Percentiles rank a stretch among this genome's conserved stretches.
Conservation (phyloP, 805 yeast species). For the Schwanniomyces yamadae region DNA sequence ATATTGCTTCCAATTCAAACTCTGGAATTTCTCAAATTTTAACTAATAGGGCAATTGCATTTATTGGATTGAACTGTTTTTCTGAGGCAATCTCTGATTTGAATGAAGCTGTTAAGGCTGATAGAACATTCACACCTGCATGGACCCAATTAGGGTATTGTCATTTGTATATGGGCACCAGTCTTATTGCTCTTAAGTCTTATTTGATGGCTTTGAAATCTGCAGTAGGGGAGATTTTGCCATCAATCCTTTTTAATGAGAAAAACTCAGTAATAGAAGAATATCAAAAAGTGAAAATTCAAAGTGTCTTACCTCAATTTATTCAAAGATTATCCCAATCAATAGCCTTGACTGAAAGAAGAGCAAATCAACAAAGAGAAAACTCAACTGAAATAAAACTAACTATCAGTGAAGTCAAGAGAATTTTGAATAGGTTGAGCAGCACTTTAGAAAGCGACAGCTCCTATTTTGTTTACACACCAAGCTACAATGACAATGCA, state of each 20-base stretch:
- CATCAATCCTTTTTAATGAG: slow-evolving; percentile 18
- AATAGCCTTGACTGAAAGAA: slow-evolving; percentile 32
- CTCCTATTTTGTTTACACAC: slow-evolving; percentile 26
- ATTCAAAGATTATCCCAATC: slow-evolving; percentile 35
- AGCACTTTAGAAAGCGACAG: slow-evolving; percentile 25
- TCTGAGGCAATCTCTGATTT: slow-evolving; percentile 40
- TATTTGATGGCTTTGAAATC: slow-evolving; percentile 32
- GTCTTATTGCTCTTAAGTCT: slow-evolving; percentile 31
- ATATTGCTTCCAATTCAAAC: slow-evolving; percentile 16
- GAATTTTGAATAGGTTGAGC: slow-evolving; percentile 25
- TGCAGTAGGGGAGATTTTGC: slow-evolving; percentile 30
- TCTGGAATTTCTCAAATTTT: slow-evolving; percentile 29
- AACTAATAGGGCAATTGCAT: slow-evolving; percentile 42
- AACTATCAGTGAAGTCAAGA: slow-evolving; percentile 22
- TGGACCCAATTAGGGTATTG: slow-evolving; percentile 46
- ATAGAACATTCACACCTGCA: slow-evolving; percentile 38
- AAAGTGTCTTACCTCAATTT: slow-evolving; percentile 36
- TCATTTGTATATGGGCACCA: slow-evolving; percentile 39
- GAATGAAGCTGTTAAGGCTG: slow-evolving; percentile 28
- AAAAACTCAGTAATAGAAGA: slow-evolving; percentile 12
- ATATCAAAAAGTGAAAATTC: slow-evolving; percentile 22
- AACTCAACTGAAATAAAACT: slow-evolving; percentile 21
- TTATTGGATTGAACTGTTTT: slow-evolving; percentile 39
- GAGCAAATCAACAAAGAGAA: slow-evolving; percentile 38
- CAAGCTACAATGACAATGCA: slow-evolving; percentile 19